phyloP scores from a whole-genome alignment of 768 basidiomycete genomes.

The Mycena epipterygia region DNA sequence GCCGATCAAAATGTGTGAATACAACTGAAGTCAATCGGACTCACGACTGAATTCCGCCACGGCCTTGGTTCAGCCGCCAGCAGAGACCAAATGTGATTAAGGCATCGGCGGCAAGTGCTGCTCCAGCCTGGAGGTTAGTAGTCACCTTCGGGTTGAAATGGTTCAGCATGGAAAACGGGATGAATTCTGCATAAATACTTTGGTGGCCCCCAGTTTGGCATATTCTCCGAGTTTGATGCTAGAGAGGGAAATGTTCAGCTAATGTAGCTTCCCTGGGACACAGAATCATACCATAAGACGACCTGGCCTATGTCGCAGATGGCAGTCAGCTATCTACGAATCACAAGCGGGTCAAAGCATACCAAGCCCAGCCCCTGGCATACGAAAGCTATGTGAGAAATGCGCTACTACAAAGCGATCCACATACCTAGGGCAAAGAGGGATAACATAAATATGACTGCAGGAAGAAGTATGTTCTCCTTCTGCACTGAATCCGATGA shows the following conservation, averaged over 20 bases:
- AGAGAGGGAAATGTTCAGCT: not conserved
- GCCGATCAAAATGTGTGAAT: not conserved
- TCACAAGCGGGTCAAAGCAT: no score
- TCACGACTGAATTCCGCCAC: constrained; percentile 23
- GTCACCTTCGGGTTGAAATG: constrained; percentile 5
- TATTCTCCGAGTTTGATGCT: constrained; percentile 6
- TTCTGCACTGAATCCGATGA: constrained; percentile 1
- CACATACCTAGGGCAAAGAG: no score
- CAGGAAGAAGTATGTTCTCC: constrained; percentile 7
- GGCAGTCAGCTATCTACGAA: no score
- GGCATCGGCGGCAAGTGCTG: constrained; percentile 2
- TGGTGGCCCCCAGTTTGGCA: not conserved
- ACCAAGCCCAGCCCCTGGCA: no score
- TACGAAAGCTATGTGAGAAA: no score
- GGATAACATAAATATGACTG: no score
- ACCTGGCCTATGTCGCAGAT: no score
- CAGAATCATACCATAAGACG: not conserved
- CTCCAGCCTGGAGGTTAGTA: constrained; percentile 1
- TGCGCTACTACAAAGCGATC: no score
- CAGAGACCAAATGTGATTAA: constrained; percentile 17
- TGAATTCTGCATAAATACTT: not conserved
- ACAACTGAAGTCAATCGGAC: not conserved
- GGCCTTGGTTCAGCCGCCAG: constrained; percentile 11
- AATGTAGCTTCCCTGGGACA: not conserved
- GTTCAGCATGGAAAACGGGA: not conserved